A percentile compares a stretch with the other conserved stretches of the same genome.
phyloP scores from a whole-genome alignment of 495 filamentous ascomycete species.

The Aspergillus affinis region DNA sequence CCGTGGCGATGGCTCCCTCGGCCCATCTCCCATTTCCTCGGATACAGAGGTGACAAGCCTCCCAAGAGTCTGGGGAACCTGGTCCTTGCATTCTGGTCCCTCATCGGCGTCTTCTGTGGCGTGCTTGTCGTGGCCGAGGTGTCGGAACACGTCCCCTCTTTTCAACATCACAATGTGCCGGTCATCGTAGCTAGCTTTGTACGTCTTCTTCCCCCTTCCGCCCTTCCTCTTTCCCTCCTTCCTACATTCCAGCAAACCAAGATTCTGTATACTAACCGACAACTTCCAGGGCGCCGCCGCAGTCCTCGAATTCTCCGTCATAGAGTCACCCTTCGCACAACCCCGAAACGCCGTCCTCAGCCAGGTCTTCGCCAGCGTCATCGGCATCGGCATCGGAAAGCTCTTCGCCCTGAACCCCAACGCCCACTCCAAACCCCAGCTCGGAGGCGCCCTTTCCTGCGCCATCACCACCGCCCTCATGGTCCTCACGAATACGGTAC shows the following conservation, averaged over 20 bases:
- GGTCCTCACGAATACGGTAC: conserved; percentile 74
- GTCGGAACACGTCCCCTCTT: conserved; percentile 38
- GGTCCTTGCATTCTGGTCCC: conserved; percentile 40
- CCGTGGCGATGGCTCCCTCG: conserved; percentile 39
- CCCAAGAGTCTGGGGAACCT: conserved; percentile 37
- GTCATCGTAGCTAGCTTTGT: conserved; percentile 46
- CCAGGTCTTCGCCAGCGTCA: conserved; percentile 64
- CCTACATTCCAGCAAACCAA: neutral
- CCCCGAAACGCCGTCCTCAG: conserved; percentile 75
- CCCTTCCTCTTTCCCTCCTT: neutral
- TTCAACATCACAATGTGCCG: conserved; percentile 36
- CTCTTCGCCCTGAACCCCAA: conserved; percentile 62
- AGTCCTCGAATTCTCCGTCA: conserved; percentile 70
- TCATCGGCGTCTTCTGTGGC: conserved; percentile 46
- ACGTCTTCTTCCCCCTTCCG: conserved; percentile 16
- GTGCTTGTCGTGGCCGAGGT: conserved; percentile 43
- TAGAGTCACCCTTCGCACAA: conserved; percentile 82
- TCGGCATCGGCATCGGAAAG: conserved; percentile 69
- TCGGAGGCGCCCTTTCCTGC: conserved; percentile 70
- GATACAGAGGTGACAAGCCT: conserved; percentile 33
- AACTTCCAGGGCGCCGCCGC: conserved; percentile 69
- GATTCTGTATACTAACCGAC: conserved; percentile 14
- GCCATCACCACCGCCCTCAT: conserved; percentile 69
- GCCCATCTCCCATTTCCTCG: conserved; percentile 42
- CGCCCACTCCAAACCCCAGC: conserved; percentile 52